Base-by-base conservation (phyloP, 2,329 filamentous ascomycete genomes). In the Exophiala oligosperma region DNA sequence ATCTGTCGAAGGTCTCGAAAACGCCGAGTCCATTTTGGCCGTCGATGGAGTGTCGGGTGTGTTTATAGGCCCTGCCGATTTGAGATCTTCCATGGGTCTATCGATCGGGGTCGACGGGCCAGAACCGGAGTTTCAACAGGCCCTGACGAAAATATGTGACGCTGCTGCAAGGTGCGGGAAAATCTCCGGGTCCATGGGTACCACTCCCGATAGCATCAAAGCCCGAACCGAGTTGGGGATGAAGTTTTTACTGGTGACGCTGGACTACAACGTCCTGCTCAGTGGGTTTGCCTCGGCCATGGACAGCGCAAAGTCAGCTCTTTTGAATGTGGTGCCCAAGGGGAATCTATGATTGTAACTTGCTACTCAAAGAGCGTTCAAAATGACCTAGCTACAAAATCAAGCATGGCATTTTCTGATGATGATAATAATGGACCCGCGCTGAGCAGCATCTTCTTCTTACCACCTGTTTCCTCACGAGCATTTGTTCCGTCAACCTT, bases 41-140 rank as follows among this genome's bases (percentile, higher is more conserved):
- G 23, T 48, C 4, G 48, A 56, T 4, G 57, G 57, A 24, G 57
- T 60, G 4, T 43, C 40, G 24, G 52, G 48, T 1, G 44, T 55
- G 17, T 60, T 60, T 38, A 50, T 60, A n/a, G 57, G 57, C 1
- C 57, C 57, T 2, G 49, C 51, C 1, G 57, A 60, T 49, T 29
- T 60, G 44, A 37, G 57, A 28, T 52, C 47, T 21, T 59, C 57
- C 14, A 32, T 59, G 7, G 57, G 57, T 11, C 46, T 59, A 9
- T 37, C 40, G 11, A 23, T 11, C 17, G 51, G 51, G 8, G 41
- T 54, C 17, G 51, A 54, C 21, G 51, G 51, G 2, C 40, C 51
- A 23, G 51, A 54, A 41, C 51, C 51, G 12, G 51, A 54, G 35
- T 54, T 54, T 12, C 1, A 29, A 5, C 24, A 47, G n/a, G 51